These are phyloP conservation scores for Funneliformis caledonium DNA, from an alignment of 371 early-diverging fungal genomes.

Conservation along the genomic window DNA sequence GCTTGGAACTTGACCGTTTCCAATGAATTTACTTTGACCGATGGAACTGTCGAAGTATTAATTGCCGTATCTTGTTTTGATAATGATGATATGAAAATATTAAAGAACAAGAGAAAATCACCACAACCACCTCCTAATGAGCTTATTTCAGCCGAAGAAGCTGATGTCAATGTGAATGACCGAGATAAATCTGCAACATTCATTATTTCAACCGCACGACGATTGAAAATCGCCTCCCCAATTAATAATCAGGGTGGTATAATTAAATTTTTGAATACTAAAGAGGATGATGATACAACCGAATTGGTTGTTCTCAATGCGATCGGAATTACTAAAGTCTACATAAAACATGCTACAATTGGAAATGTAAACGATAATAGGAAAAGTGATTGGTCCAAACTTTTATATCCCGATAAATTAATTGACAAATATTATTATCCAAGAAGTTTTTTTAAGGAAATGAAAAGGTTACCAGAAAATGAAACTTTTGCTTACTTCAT, in stretches of 20 bases:
- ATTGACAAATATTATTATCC: background rate
- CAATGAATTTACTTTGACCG: background rate
- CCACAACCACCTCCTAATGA: too few relatives aligned
- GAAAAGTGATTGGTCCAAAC: background rate
- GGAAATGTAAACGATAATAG: background rate
- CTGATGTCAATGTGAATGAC: too few relatives aligned
- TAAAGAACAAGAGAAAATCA: background rate
- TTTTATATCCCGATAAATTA: background rate
- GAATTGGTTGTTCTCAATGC: background rate
- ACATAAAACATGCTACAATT: background rate
- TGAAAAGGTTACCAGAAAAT: background rate
- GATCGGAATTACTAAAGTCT: background rate
- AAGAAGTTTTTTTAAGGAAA: background rate
- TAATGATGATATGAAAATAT: background rate
- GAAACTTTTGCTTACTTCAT: background rate
- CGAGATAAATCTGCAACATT: background rate
- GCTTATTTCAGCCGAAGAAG: too few relatives aligned
- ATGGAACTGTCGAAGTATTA: background rate
- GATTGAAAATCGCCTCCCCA: background rate
- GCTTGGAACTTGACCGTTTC: background rate
- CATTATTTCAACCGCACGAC: background rate
- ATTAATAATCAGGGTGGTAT: background rate
- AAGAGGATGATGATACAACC: background rate
- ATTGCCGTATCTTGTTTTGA: background rate
- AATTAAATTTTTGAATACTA: constrained; percentile 5